Percentiles rank a stretch among this genome's conserved stretches.
These are phyloP conservation scores for Alopecurus myosuroides DNA, from an alignment of 176 grass and related monocot species.

Conservation along the genomic window DNA sequence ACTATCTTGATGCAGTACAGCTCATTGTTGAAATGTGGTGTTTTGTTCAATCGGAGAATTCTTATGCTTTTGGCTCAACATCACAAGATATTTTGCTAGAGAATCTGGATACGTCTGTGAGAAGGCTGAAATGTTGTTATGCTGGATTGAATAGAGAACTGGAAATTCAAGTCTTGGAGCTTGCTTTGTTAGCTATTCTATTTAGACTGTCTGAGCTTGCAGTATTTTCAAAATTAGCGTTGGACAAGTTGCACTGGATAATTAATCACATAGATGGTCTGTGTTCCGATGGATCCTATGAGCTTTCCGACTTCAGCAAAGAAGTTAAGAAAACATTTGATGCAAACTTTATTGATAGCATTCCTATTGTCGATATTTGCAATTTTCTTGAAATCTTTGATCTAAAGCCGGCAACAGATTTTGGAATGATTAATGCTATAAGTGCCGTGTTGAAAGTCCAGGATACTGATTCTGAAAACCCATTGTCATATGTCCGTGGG, in stretches of 20 bases:
- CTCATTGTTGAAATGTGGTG: constrained; percentile 56
- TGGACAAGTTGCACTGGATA: constrained; percentile 44
- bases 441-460: constrained; percentile 46
- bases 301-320: constrained; percentile 62
- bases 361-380: constrained; percentile 17
- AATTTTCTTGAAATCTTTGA: constrained; percentile 57
- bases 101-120: constrained; percentile 54
- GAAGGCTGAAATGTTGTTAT: constrained; percentile 65
- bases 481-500: constrained; percentile 46
- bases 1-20: constrained; percentile 59
- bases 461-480: constrained; percentile 64
- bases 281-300: constrained; percentile 35
- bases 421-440: constrained; percentile 56
- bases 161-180: constrained; percentile 65
- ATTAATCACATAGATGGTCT: constrained; percentile 50
- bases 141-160: constrained; percentile 46
- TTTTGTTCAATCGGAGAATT: constrained; percentile 34
- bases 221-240: constrained; percentile 26
- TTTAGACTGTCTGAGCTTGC: constrained; percentile 43
- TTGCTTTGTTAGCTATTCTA: constrained; percentile 55
- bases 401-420: constrained; percentile 28
- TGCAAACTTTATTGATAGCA: neutral
- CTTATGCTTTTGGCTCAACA: constrained; percentile 31
- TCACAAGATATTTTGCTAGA: constrained; percentile 57
- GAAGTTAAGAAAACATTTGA: constrained; percentile 53